phyloP scores from a whole-genome alignment of 2,329 filamentous ascomycete genomes.

The Golovinomyces cichoracearum region DNA sequence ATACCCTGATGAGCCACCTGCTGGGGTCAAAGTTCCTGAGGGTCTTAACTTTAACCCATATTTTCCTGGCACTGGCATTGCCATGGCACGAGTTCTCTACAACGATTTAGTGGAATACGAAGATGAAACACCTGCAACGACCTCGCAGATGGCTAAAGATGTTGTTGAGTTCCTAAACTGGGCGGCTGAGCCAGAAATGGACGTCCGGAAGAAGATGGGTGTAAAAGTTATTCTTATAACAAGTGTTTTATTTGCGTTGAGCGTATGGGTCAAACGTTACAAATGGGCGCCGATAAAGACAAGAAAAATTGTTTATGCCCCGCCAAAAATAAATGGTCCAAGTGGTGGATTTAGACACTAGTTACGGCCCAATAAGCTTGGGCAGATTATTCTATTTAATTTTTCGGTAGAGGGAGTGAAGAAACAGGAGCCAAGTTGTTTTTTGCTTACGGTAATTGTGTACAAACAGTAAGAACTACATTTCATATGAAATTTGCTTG shows the following conservation, averaged over 20 bases:
- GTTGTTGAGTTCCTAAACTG: conserved; percentile 98
- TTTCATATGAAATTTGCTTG: too few relatives aligned
- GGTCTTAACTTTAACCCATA: conserved; percentile 99
- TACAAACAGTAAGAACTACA: background rate
- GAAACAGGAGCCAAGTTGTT: background rate
- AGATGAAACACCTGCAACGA: conserved; percentile 76
- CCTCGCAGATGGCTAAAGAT: conserved; percentile 99
- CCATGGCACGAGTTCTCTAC: conserved; percentile 95
- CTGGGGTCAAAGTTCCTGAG: conserved; percentile 57
- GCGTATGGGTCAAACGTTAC: conserved; percentile 97
- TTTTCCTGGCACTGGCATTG: conserved; percentile 97
- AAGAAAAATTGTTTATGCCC: conserved; percentile 73
- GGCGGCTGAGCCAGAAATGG: conserved; percentile 97
- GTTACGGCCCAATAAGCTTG: background rate
- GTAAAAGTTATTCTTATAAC: conserved; percentile 77
- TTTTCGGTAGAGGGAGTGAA: background rate
- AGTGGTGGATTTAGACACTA: background rate
- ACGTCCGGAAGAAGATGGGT: conserved; percentile 98
- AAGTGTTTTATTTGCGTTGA: conserved; percentile 55
- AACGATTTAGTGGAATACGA: conserved; percentile 96
- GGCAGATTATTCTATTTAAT: background rate
- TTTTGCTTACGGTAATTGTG: background rate
- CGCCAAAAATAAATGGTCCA: conserved; percentile 24
- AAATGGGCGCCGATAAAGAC: conserved; percentile 96
- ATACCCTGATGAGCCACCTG: conserved; percentile 87